Evolutionary conservation across 768 basidiomycete genomes (phyloP).

Genomic region (Agaricus subrufescens): DNA sequence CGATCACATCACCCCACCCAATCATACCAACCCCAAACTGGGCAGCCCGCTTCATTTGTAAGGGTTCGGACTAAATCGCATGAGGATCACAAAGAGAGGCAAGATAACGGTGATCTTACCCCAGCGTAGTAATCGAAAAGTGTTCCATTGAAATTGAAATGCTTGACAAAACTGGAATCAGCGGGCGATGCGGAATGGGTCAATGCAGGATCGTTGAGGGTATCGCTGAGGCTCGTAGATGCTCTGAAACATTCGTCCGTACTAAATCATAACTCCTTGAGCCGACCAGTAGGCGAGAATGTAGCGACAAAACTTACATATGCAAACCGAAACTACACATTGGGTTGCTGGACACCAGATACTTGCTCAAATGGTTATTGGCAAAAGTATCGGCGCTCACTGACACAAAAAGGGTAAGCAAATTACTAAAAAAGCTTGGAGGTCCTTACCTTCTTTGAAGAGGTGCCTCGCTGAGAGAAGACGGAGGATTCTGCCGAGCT

Average conservation of each 20-base stretch:
- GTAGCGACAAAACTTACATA: slow-evolving; percentile 12
- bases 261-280: not conserved
- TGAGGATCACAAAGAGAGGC: not conserved
- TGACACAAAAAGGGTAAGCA: slow-evolving; percentile 9
- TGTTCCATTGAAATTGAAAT: slow-evolving; percentile 15
- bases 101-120: not conserved
- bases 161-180: slow-evolving; percentile 22
- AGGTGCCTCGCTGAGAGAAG: slow-evolving; percentile 34
- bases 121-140: slow-evolving; percentile 22
- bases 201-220: slow-evolving; percentile 29
- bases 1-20: slow-evolving; percentile 26
- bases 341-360: slow-evolving; percentile 21
- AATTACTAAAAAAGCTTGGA: too few species aligned
- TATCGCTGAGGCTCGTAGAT: slow-evolving; percentile 24
- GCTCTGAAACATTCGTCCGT: slow-evolving; percentile 19
- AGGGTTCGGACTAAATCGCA: not conserved
- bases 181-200: slow-evolving; percentile 19
- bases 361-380: slow-evolving; percentile 31
- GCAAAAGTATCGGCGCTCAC: slow-evolving; percentile 29
- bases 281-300: not conserved
- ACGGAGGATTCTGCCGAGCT: slow-evolving; percentile 34
- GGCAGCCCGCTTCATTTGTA: slow-evolving; percentile 4
- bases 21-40: slow-evolving; percentile 30
- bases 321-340: slow-evolving; percentile 22
- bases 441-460: slow-evolving; percentile 25